Conservation (phyloP, 352 stramenopile genomes). For the Peronospora destructor region DNA sequence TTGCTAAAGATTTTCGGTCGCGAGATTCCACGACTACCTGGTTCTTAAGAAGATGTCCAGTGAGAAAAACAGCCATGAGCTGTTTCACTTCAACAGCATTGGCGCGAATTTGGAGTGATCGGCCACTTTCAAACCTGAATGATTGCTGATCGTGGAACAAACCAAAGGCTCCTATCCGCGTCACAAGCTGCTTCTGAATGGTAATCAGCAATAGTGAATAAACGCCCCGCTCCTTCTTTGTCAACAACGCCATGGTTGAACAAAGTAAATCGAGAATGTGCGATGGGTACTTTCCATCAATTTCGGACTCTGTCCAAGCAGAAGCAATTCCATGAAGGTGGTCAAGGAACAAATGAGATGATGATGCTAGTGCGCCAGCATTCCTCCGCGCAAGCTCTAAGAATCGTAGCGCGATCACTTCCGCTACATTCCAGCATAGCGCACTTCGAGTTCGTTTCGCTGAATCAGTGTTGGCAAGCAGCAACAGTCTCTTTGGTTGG, state of each 20-base stretch:
- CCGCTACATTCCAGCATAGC: constrained; percentile 61
- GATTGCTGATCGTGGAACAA: constrained; percentile 22
- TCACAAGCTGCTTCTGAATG: constrained; percentile 77
- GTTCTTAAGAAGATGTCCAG: constrained; percentile 54
- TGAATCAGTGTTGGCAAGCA: constrained; percentile 32
- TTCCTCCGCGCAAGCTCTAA: constrained; percentile 37
- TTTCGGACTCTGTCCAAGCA: constrained; percentile 21
- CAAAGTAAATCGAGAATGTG: constrained; percentile 62
- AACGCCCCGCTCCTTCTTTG: constrained; percentile 56
- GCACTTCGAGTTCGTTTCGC: constrained; percentile 30
- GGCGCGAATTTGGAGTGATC: constrained; percentile 15
- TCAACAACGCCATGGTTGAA: constrained; percentile 59
- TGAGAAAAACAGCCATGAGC: constrained; percentile 74
- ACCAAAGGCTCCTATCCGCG: constrained; percentile 20
- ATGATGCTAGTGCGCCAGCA: constrained; percentile 38
- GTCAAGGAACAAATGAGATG: constrained; percentile 68
- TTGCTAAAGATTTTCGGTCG: constrained; percentile 55
- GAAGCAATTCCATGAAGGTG: constrained; percentile 66
- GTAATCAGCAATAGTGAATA: constrained; percentile 79
- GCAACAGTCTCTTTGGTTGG: constrained; percentile 52
- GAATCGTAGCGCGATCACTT: constrained; percentile 43
- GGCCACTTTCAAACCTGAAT: constrained; percentile 15
- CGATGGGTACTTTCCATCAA: constrained; percentile 40
- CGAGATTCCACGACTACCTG: constrained; percentile 42
- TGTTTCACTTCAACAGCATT: constrained; percentile 52